Base-by-base conservation (phyloP, 768 basidiomycete species). In the Naganishia onofrii region DNA sequence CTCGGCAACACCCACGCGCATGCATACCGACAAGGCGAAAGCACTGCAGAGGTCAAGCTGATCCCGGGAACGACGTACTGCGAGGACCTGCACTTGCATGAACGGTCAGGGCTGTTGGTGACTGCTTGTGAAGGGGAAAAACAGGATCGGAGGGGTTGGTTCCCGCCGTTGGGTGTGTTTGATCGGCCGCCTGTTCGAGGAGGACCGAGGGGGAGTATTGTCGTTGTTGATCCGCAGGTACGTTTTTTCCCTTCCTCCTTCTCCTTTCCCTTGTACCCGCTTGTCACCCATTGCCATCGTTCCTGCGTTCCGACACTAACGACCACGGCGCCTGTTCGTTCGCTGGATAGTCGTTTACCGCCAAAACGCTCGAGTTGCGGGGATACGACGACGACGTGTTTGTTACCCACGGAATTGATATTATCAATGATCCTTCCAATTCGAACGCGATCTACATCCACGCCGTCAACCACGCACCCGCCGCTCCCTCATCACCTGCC, bases 381-480 rank as follows among this genome's bases (percentile, higher is more conserved):
- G 66, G 52, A 1, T 71, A 73, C 38, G 36, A 53, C 17, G 36
- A 53, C 17, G 70, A 63, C 13, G 71, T 72, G 0, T 73, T 76
- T 46, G 64, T 74, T 29, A 72, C 73, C 10, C 75, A 76, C 32
- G 75, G 75, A 1, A 71, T 76, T 46, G 75, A 76, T 52, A 69
- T 76, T 44, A 29, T 65, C 48, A 38, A 54, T 48, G 68, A 69
- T 58, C 71, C 71, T 4, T 1, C 19, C 9, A 26, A 71, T 21
- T 42, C 67, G 0, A 31, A 65, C 21, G 26, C 53, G 5, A 44
- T 74, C 36, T 76, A 74, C 72, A 68, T 76, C 54, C 72, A 76
- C 48, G 75, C 73, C 0, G 63, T 76, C 32, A 76, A 76, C 53
- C 75, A 76, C 60, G 46, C 56, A 0, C 72, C 72, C 9, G 0